Evolutionary conservation across 1,139 yeast genomes (phyloP), one percentile per base, ranked within the genome.

Genomic region (Debaryomyces psychrophilus): DNA sequence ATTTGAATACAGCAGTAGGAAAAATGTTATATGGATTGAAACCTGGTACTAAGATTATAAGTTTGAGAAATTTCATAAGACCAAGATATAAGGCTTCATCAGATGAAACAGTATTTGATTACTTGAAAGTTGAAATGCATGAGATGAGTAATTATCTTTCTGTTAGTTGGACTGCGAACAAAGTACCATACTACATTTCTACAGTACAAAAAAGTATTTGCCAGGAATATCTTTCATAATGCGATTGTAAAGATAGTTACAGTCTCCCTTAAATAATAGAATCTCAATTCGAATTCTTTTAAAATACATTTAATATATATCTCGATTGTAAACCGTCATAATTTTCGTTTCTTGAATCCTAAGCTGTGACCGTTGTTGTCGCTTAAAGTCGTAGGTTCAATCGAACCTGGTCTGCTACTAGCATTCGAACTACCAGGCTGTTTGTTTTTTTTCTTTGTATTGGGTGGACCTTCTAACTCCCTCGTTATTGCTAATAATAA

Each of bases 161-260:
- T 26, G 97, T 90, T 12, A 87, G 95, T 48, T 90, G 97, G 97
- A 90, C 97, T 0, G 87, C 87, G 29, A 85, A 83, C 46, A 90
- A 90, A 41, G 95, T 93, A 1, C 85, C 83, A 8, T 90, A 87
- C 64, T 90, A 79, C 62, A 81, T 90, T 8, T 82, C 95, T 7
- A 87, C 92, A 2, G 89, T 88, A 2, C 77, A 82, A 60, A 69
- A 67, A 1, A 63, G 64, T 2, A 62, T 68, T 20, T 58, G 65
- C 46, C 61, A 64, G 2, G 71, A 67, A 43, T 68, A 65, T 46
- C 56, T 66, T 28, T 51, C 34, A 44, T 28, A 31, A 20, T 20
- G 22, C 23, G 25, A 34, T 7, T 22, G 5, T 12, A n/a, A 34
- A 4, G n/a, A n/a, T n/a, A n/a, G n/a, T n/a, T n/a, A n/a, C n/a